These are phyloP conservation scores for Smallanthus sonchifolius DNA, from an alignment of 129 eudicot genomes.

Conservation along the genomic window DNA sequence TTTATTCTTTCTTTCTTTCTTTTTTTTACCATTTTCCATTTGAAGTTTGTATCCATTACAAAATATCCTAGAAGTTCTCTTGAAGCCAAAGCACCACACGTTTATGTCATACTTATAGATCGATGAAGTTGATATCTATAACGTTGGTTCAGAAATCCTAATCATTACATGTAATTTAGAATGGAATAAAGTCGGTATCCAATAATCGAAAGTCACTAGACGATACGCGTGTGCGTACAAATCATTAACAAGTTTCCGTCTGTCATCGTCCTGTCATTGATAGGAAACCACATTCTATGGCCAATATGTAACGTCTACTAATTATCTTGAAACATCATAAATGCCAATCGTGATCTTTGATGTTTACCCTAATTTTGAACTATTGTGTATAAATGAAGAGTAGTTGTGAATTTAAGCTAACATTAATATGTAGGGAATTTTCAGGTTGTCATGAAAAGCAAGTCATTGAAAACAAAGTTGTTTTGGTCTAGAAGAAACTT, in stretches of 20 bases:
- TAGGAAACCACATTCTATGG: not conserved
- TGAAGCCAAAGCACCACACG: not conserved
- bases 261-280: conserved; percentile 8
- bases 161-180: not conserved
- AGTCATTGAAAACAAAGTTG: conserved; percentile 2
- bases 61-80: not conserved
- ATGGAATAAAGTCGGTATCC: not conserved
- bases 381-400: conserved; percentile 10
- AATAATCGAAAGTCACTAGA: conserved; percentile 2
- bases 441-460: conserved; percentile 22
- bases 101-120: not conserved
- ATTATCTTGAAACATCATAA: conserved; percentile 13
- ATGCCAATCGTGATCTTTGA: conserved; percentile 15
- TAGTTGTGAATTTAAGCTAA: conserved; percentile 27
- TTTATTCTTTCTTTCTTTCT: too few relatives aligned
- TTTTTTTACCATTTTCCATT: not conserved
- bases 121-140: not conserved
- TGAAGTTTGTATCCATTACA: not conserved
- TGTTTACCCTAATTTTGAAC: conserved; percentile 24
- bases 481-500: conserved; percentile 17
- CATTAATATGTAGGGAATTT: conserved; percentile 28
- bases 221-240: not conserved
- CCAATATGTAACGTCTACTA: conserved; percentile 6
- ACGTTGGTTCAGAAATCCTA: not conserved
- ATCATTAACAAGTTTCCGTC: not conserved